Conservation (phyloP, 108 stramenopile species). For the Aurantiochytrium sp. region DNA sequence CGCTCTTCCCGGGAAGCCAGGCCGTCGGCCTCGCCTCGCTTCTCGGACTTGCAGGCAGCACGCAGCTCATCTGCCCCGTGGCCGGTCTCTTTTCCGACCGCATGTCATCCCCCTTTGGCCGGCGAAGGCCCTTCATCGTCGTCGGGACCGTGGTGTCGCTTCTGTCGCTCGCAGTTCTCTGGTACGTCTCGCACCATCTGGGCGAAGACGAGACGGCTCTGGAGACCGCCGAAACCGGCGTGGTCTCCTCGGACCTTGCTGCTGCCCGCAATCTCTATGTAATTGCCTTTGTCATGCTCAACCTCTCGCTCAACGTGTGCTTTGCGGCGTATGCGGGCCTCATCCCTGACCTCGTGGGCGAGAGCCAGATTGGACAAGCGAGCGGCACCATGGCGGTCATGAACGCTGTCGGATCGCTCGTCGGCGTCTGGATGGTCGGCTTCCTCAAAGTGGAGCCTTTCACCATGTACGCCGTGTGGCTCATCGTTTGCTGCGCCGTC, state of each 20-base stretch:
- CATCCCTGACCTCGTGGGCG: not conserved
- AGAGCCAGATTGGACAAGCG: not conserved
- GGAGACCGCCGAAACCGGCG: not conserved
- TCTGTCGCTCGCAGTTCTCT: not conserved
- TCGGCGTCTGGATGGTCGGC: slow-evolving; percentile 10
- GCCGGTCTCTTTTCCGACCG: slow-evolving; percentile 8
- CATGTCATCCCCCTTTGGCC: not conserved
- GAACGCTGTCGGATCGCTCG: not conserved
- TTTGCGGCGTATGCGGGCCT: not conserved
- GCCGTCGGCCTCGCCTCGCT: not conserved
- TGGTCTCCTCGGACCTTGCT: not conserved
- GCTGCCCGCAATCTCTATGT: not conserved
- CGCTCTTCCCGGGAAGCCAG: not conserved
- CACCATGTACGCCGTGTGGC: not conserved
- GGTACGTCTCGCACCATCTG: not conserved
- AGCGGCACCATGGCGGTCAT: slow-evolving; percentile 15
- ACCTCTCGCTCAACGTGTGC: not conserved
- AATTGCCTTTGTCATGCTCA: not conserved
- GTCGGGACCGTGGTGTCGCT: not conserved
- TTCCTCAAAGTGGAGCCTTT: slow-evolving; percentile 6
- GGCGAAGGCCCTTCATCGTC: not conserved
- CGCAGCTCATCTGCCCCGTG: slow-evolving; percentile 17
- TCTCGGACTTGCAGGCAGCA: not conserved
- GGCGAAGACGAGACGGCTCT: not conserved
- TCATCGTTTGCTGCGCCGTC: not conserved